Conservation (phyloP, 352 stramenopile species). For the Achlya hypogyna region DNA sequence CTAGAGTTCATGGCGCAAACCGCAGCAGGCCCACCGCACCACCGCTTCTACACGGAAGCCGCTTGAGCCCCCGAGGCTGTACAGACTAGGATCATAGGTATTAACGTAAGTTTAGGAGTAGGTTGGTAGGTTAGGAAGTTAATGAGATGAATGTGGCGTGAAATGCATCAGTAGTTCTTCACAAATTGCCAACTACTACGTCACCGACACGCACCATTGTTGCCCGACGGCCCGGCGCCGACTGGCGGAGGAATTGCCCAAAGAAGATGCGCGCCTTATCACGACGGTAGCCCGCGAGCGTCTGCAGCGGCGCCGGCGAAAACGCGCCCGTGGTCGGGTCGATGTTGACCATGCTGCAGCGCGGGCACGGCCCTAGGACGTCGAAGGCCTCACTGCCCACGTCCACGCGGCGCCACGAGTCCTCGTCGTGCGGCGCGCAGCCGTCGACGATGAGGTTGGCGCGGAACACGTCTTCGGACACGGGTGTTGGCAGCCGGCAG, state of each 20-base stretch:
- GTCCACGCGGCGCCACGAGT: conserved; percentile 43
- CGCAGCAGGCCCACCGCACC: not conserved
- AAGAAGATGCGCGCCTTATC: conserved; percentile 75
- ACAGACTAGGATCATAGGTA: not conserved
- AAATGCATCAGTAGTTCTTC: too few relatives aligned
- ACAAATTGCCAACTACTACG: not conserved
- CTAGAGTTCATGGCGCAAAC: conserved; percentile 45
- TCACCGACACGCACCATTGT: not conserved
- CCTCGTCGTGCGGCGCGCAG: conserved; percentile 58
- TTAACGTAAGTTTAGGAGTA: not conserved
- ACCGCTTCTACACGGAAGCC: not conserved
- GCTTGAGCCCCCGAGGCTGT: too few relatives aligned
- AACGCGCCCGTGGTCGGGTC: conserved; percentile 56
- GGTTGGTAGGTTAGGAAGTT: not conserved
- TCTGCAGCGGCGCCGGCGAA: conserved; percentile 44
- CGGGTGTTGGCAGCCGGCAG: conserved; percentile 28
- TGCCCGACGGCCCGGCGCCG: not conserved
- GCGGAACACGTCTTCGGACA: conserved; percentile 60
- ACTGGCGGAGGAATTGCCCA: conserved; percentile 41
- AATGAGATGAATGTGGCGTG: too few relatives aligned
- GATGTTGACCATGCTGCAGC: conserved; percentile 81
- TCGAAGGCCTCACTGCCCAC: conserved; percentile 40
- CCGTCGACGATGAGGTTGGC: conserved; percentile 66
- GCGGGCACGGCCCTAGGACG: conserved; percentile 55
- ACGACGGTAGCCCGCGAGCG: conserved; percentile 62